Percentiles rank a stretch among this genome's conserved stretches.
These are phyloP conservation scores for Elaeagnus macrophylla DNA, from an alignment of 306 rosid species.

Conservation along the genomic window DNA sequence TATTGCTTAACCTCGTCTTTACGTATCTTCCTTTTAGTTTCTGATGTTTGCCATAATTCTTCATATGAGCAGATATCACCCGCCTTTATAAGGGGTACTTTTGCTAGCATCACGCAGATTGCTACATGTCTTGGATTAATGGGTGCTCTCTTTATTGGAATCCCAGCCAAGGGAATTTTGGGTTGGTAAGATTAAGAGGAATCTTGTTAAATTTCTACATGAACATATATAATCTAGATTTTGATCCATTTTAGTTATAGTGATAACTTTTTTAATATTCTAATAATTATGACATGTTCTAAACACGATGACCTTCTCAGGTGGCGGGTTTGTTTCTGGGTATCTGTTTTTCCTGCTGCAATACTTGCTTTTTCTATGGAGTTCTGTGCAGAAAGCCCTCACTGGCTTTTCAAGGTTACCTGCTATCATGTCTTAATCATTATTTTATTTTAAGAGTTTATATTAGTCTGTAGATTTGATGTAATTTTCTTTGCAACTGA, in stretches of 20 bases:
- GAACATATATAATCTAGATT: background rate
- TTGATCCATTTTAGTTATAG: background rate
- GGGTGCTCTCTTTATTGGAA: constrained; percentile 56
- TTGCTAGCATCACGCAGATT: constrained; percentile 74
- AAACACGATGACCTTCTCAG: constrained; percentile 32
- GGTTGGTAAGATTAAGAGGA: constrained; percentile 59
- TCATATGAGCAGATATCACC: constrained; percentile 55
- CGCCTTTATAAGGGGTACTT: constrained; percentile 62
- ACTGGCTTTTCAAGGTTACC: constrained; percentile 80
- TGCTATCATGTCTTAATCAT: constrained; percentile 13
- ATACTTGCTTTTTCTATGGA: constrained; percentile 66
- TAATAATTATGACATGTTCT: constrained; percentile 3
- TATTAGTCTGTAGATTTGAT: too few species aligned
- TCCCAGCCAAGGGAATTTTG: constrained; percentile 61
- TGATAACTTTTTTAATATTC: background rate
- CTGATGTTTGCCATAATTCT: constrained; percentile 6
- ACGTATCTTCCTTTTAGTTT: background rate
- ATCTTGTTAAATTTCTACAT: constrained; percentile 5
- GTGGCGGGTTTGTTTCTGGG: constrained; percentile 90
- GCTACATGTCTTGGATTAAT: constrained; percentile 81
- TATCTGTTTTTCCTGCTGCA: constrained; percentile 53
- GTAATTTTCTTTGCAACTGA: too few species aligned
- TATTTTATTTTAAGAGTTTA: constrained; percentile 5
- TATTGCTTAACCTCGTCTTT: constrained; percentile 4
- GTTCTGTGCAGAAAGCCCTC: constrained; percentile 77